Conservation (phyloP, 129 eudicot species). For the Pulicaria dysenterica region DNA sequence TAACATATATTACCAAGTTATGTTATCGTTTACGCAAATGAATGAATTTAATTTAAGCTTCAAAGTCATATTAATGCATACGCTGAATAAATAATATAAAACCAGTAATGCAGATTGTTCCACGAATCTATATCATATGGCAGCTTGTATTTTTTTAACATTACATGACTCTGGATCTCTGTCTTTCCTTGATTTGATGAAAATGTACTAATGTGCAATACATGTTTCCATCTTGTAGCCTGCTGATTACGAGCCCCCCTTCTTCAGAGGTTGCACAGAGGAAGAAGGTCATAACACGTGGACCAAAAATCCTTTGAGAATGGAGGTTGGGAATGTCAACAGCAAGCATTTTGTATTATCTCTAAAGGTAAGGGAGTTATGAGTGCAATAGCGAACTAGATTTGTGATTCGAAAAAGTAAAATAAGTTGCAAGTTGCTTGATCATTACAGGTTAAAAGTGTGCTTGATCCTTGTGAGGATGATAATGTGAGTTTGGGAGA, state of each 20-base stretch:
- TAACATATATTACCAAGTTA: not conserved
- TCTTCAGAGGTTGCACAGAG: conserved; percentile 87
- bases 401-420: not conserved
- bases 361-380: conserved; percentile 62
- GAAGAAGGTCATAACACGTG: conserved; percentile 75
- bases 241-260: conserved; percentile 95
- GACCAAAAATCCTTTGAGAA: conserved; percentile 79
- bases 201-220: conserved; percentile 3
- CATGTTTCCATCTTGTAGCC: conserved; percentile 62
- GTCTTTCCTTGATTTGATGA: conserved; percentile 20
- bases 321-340: conserved; percentile 99
- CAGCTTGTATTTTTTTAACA: not conserved
- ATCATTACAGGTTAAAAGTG: conserved; percentile 81
- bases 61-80: not conserved
- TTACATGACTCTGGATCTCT: no score
- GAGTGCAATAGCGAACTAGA: conserved; percentile 1
- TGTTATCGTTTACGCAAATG: no score
- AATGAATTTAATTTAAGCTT: not conserved
- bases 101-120: conserved; percentile 12
- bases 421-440: not conserved
- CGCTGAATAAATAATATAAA: not conserved
- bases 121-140: conserved; percentile 10
- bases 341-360: conserved; percentile 93
- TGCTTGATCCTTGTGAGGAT: conserved; percentile 95
- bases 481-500: conserved; percentile 77